A percentile compares a stretch with the other conserved stretches of the same genome.
Conservation (phyloP, 805 yeast species). For the Metschnikowia borealis region DNA sequence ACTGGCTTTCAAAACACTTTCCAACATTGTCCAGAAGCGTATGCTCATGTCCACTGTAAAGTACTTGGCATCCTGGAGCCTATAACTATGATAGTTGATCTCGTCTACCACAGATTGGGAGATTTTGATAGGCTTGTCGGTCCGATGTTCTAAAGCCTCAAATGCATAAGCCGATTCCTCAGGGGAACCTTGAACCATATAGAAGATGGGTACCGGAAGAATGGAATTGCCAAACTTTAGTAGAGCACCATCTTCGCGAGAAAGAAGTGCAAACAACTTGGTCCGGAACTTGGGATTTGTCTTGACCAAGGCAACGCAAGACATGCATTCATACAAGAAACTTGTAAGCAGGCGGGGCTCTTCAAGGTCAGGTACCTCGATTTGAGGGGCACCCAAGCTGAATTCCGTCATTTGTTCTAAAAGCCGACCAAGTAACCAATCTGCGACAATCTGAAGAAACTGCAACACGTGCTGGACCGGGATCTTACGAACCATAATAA, state of each 20-base stretch:
- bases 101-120: constrained; percentile 45
- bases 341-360: constrained; percentile 1
- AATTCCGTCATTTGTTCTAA: constrained; percentile 7
- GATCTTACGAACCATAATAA: constrained; percentile 47
- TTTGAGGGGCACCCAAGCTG: constrained; percentile 3
- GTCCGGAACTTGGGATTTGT: constrained; percentile 29
- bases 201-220: constrained; percentile 50
- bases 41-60: constrained; percentile 42
- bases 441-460: constrained; percentile 29
- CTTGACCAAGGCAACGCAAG: constrained; percentile 50
- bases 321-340: constrained; percentile 43
- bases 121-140: neutral
- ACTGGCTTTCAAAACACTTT: constrained; percentile 30
- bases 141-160: constrained; percentile 15
- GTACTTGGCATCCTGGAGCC: constrained; percentile 49
- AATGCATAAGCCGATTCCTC: constrained; percentile 49
- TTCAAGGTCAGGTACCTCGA: constrained; percentile 1
- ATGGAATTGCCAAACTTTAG: constrained; percentile 2
- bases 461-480: constrained; percentile 26
- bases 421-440: constrained; percentile 33
- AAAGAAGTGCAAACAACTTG: constrained; percentile 22
- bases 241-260: neutral
- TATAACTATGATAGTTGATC: constrained; percentile 45
- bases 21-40: constrained; percentile 46
- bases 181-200: constrained; percentile 51